A percentile compares a stretch with the other conserved stretches of the same genome.
phyloP scores from a whole-genome alignment of 306 rosid genomes.

The Datisca glomerata region DNA sequence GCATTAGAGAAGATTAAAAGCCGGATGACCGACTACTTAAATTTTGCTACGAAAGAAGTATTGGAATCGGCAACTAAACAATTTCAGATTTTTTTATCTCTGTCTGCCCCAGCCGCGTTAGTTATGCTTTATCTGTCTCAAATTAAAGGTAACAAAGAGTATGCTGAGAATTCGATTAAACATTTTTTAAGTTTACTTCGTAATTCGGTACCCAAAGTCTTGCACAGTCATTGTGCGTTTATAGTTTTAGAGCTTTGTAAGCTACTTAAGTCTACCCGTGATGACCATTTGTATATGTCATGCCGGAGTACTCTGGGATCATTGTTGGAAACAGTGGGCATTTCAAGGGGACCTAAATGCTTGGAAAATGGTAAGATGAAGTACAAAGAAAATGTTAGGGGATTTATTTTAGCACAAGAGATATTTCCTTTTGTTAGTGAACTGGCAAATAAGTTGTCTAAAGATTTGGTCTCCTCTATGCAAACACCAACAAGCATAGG shows the following conservation, averaged over 20 bases:
- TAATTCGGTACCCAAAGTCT: conserved; percentile 12
- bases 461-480: conserved; percentile 35
- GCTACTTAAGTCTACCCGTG: conserved; percentile 32
- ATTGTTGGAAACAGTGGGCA: conserved; percentile 24
- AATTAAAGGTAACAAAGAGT: conserved; percentile 13
- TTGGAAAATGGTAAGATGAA: conserved; percentile 3
- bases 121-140: conserved; percentile 48
- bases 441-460: conserved; percentile 25
- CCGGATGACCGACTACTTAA: conserved; percentile 20
- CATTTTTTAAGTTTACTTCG: conserved; percentile 26
- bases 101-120: conserved; percentile 35
- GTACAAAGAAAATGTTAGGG: conserved; percentile 5
- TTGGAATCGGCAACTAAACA: conserved; percentile 24
- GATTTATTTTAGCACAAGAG: conserved; percentile 23
- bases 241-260: conserved; percentile 53
- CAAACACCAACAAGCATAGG: conserved; percentile 23
- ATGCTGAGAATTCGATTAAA: conserved; percentile 32
- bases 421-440: conserved; percentile 43
- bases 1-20: conserved; percentile 22
- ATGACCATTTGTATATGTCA: conserved; percentile 37
- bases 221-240: conserved; percentile 23
- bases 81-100: conserved; percentile 42
- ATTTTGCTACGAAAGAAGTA: conserved; percentile 13
- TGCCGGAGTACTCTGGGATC: conserved; percentile 39
- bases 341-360: conserved; percentile 7